Evolutionary conservation across 2,329 filamentous ascomycete genomes (phyloP).

Genomic region (Capronia epimyces): DNA sequence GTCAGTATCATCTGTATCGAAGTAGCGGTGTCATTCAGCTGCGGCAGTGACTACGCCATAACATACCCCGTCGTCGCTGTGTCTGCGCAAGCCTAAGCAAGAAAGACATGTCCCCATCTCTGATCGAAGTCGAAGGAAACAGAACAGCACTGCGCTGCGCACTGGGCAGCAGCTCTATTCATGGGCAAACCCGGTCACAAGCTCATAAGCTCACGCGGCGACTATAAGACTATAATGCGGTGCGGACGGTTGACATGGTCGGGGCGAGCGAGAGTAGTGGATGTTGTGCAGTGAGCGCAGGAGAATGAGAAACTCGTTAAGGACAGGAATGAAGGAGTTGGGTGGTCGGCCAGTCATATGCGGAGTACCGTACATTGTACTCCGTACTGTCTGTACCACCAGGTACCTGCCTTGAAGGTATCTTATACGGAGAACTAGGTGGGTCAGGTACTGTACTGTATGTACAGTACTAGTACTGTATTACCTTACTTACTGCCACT

Average conservation of each 20-base stretch:
- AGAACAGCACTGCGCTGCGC: not conserved
- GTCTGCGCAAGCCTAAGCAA: constrained; percentile 25
- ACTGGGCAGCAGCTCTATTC: not conserved
- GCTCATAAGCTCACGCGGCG: not conserved
- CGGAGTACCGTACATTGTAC: too few relatives aligned
- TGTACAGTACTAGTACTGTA: too few relatives aligned
- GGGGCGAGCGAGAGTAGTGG: too few relatives aligned
- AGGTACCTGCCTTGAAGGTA: too few relatives aligned
- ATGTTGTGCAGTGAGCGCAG: too few relatives aligned
- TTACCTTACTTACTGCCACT: too few relatives aligned
- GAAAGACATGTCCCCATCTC: constrained; percentile 29
- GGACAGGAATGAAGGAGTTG: too few relatives aligned
- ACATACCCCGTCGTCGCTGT: constrained; percentile 22
- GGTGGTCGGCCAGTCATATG: too few relatives aligned
- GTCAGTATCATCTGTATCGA: not conserved
- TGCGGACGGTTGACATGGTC: not conserved
- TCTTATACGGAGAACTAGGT: too few relatives aligned
- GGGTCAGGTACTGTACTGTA: too few relatives aligned
- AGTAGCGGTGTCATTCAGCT: not conserved
- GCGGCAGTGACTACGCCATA: not conserved
- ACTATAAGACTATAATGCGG: not conserved
- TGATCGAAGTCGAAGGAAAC: not conserved
- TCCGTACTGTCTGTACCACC: too few relatives aligned
- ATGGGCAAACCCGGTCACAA: not conserved
- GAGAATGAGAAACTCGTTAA: too few relatives aligned